Evolutionary conservation across 305 asterid species (phyloP).

Genomic region (Solanum hybrid): DNA sequence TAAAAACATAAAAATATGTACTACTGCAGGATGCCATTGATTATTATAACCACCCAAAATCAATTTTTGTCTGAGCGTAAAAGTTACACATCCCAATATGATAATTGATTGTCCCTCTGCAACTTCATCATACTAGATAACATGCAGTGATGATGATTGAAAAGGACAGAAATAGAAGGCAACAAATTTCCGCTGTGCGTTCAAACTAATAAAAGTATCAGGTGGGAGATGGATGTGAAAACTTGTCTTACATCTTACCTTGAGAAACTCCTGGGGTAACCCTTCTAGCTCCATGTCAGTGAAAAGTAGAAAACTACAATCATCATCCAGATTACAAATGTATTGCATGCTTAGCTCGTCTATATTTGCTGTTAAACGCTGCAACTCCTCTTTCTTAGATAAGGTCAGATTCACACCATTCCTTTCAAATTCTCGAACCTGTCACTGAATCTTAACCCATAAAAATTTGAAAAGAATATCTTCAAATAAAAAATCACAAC

Average conservation of each 20-base stretch:
- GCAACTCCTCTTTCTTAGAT: slow-evolving; percentile 76
- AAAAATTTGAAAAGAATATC: slow-evolving; percentile 28
- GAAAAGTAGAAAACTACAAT: slow-evolving; percentile 53
- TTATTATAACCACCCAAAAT: background rate
- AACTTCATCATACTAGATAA: background rate
- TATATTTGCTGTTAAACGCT: slow-evolving; percentile 61
- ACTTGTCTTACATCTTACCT: slow-evolving; percentile 32
- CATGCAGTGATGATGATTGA: background rate
- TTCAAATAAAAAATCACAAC: slow-evolving; percentile 7
- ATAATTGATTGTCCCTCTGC: background rate
- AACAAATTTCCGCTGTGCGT: background rate
- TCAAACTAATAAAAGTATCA: background rate
- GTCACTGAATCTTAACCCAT: slow-evolving; percentile 69
- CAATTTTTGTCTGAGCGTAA: background rate
- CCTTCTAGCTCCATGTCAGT: slow-evolving; percentile 67
- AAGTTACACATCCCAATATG: background rate
- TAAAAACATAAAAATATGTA: background rate
- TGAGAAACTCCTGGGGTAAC: slow-evolving; percentile 67
- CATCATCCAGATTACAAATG: slow-evolving; percentile 70
- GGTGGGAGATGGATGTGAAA: background rate
- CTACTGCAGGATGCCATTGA: background rate
- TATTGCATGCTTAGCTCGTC: slow-evolving; percentile 78
- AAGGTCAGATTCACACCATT: slow-evolving; percentile 77
- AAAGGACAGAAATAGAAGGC: background rate
- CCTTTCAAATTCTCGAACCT: slow-evolving; percentile 93